Evolutionary conservation across 2,329 filamentous ascomycete species (phyloP).

Genomic region (Aspergillus cejpii): DNA sequence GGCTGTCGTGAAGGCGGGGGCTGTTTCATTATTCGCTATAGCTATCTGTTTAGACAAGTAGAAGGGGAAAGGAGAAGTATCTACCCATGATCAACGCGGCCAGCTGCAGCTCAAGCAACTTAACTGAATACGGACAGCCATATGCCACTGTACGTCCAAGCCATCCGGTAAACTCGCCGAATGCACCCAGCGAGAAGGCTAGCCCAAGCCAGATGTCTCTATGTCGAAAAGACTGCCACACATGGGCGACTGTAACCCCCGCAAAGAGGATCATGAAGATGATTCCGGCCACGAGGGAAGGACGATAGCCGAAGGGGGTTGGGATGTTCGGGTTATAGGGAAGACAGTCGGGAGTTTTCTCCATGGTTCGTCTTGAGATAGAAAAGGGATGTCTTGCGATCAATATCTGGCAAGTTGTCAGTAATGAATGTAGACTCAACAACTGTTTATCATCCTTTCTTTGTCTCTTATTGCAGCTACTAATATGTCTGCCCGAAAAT

Average conservation of each 20-base stretch:
- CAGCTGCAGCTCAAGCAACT: conserved; percentile 15
- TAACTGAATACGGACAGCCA: conserved; percentile 4
- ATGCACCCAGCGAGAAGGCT: conserved; percentile 4
- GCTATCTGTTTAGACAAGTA: not conserved
- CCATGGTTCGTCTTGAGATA: too few species aligned
- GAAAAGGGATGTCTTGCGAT: too few species aligned
- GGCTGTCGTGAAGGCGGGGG: conserved; percentile 17
- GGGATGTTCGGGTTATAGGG: not conserved
- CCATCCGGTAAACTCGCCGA: conserved; percentile 4
- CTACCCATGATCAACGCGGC: conserved; percentile 16
- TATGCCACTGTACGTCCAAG: not conserved
- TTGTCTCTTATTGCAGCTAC: too few species aligned
- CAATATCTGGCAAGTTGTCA: too few species aligned
- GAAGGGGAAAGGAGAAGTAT: not conserved
- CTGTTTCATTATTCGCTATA: conserved; percentile 1
- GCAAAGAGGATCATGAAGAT: conserved; percentile 4
- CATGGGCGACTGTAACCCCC: not conserved
- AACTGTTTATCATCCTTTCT: too few species aligned
- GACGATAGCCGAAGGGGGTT: conserved; percentile 7
- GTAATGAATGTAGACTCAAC: too few species aligned
- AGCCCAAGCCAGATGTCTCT: conserved; percentile 1
- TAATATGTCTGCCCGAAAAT: too few species aligned
- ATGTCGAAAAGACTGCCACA: not conserved
- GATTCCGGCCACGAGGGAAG: conserved; percentile 2
- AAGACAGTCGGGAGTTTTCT: not conserved